A percentile compares a stretch with the other conserved stretches of the same genome.
These are phyloP conservation scores for Dictyophora rubrovolvata DNA, from an alignment of 768 basidiomycete genomes.

Conservation along the genomic window DNA sequence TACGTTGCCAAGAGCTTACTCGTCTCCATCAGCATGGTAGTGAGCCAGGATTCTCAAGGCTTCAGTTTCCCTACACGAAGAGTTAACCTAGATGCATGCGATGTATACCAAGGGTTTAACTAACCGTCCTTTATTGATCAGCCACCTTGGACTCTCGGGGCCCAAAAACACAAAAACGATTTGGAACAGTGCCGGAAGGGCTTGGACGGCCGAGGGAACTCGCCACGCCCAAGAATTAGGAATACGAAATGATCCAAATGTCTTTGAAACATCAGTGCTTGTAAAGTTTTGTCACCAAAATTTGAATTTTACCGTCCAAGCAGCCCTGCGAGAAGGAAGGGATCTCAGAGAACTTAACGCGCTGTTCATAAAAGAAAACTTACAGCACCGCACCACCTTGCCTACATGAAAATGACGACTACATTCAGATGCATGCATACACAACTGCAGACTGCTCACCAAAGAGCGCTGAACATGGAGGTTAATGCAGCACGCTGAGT, in stretches of 20 bases:
- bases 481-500: conserved; percentile 59
- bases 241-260: conserved; percentile 35
- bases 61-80: conserved; percentile 26
- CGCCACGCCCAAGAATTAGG: conserved; percentile 33
- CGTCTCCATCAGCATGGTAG: conserved; percentile 46
- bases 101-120: neutral
- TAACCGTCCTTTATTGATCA: conserved; percentile 15
- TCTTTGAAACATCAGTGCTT: conserved; percentile 12
- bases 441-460: conserved; percentile 20
- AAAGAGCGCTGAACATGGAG: conserved; percentile 53
- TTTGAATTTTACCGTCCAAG: conserved; percentile 3
- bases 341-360: neutral
- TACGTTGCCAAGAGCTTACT: conserved; percentile 3
- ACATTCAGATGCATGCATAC: neutral
- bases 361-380: neutral
- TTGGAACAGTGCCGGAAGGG: conserved; percentile 20
- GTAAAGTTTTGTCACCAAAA: neutral
- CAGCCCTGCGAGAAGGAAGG: neutral
- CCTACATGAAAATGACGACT: neutral
- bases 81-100: neutral
- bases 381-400: conserved; percentile 9
- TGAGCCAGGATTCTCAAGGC: conserved; percentile 41
- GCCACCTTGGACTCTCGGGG: conserved; percentile 30
- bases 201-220: conserved; percentile 31
- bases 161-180: conserved; percentile 31